Evolutionary conservation across 805 yeast species (phyloP).

Genomic region (Kuraishia piskuri): DNA sequence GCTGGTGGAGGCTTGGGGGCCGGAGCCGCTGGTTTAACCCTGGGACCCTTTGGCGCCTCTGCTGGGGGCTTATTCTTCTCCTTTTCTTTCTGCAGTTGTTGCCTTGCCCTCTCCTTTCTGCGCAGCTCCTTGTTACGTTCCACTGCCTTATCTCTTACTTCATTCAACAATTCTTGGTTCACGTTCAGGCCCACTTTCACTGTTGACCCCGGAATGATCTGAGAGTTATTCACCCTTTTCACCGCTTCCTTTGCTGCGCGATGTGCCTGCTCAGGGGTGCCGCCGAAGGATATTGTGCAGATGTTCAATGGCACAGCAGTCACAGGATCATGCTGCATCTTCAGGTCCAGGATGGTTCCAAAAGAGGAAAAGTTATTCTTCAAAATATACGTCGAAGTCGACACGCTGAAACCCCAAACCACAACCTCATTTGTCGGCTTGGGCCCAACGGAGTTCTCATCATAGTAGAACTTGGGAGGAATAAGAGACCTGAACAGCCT

Average conservation of each 20-base stretch:
- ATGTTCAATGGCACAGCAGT: conserved; percentile 77
- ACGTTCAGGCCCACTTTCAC: conserved; percentile 45
- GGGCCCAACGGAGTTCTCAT: conserved; percentile 66
- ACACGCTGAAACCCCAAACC: conserved; percentile 55
- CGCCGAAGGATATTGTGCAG: conserved; percentile 54
- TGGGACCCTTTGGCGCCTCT: conserved; percentile 4
- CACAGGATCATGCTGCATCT: conserved; percentile 56
- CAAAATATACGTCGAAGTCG: conserved; percentile 35
- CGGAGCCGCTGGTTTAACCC: background rate
- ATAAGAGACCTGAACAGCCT: conserved; percentile 9
- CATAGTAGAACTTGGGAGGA: conserved; percentile 37
- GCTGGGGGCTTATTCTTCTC: conserved; percentile 8
- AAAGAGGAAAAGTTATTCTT: conserved; percentile 48
- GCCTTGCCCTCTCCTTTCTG: conserved; percentile 23
- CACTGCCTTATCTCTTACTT: conserved; percentile 19
- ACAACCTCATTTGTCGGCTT: conserved; percentile 66
- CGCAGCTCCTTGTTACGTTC: conserved; percentile 29
- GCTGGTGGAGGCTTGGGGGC: background rate
- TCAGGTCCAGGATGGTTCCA: conserved; percentile 56
- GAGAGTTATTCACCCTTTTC: conserved; percentile 26
- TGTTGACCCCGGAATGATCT: conserved; percentile 42
- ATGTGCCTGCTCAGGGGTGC: conserved; percentile 41
- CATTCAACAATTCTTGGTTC: conserved; percentile 27
- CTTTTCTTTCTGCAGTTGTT: conserved; percentile 15
- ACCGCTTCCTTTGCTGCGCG: conserved; percentile 37